Base-by-base conservation (phyloP, 78 protist species). In the Dictyostelium brefeldianum region DNA sequence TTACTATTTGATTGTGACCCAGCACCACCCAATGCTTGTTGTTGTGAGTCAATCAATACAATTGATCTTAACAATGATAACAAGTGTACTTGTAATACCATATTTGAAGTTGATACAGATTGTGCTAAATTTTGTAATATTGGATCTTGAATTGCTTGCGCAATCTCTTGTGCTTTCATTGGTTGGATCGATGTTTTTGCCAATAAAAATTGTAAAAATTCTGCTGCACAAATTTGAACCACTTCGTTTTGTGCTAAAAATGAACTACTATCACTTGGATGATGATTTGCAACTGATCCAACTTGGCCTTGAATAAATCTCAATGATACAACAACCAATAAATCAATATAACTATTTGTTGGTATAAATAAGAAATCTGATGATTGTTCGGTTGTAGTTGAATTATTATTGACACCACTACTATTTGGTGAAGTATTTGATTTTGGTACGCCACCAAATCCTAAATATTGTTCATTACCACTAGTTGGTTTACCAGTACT, bases 191-290 rank as follows among this genome's bases (percentile, higher is more conserved):
- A 53, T 14, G 91, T 82, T 20, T 90, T 79, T 6, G 31, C 64
- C 9, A 90, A 50, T 9, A 90, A 78, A 67, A 56, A 82, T 22
- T 90, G 95, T 12, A 90, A 67, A 29, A 90, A 90, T 9, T 90
- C 95, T 6, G 95, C 95, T 6, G 95, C 85, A 31, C 95, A 82
- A 50, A 90, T 82, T 46, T 90, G 95, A 2, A 90, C 95, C 1
- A 79, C 87, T 18, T 79, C 90, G 67, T 90, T 90, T 43, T 90
- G 89, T 10, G 95, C 47, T 29, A 48, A 71, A 77, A 87, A 78
- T 27, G 93, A 64, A n/a, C 71, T 57, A 50, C 69, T 80, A 53
- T 81, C 84, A 67, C 75, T 31, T 29, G 41, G 27, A 7, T 47
- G 59, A 47, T 73, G 79, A n/a, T 46, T 46, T 15, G 43, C 47